These are phyloP conservation scores for Vaccinium corymbosum DNA, from an alignment of 148 eudicot genomes.

Conservation along the genomic window DNA sequence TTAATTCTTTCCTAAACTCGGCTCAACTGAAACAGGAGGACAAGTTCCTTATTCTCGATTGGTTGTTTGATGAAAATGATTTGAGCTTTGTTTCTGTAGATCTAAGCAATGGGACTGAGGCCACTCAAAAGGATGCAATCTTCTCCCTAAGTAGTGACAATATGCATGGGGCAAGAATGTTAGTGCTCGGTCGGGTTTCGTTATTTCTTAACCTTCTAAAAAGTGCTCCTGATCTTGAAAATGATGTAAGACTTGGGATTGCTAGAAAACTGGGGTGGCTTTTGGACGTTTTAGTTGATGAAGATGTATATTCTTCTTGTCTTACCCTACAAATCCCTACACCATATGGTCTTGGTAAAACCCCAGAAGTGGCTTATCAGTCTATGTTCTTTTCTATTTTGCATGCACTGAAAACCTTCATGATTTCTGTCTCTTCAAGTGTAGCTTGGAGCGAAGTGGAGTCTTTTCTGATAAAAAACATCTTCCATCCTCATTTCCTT, in stretches of 20 bases:
- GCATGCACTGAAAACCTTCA: conserved; percentile 71
- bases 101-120: conserved; percentile 21
- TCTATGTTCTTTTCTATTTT: conserved; percentile 48
- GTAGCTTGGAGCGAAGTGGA: conserved; percentile 61
- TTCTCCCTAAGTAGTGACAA: conserved; percentile 41
- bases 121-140: conserved; percentile 29
- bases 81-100: conserved; percentile 18
- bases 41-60: conserved; percentile 61
- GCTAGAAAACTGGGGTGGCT: conserved; percentile 67
- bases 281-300: conserved; percentile 48
- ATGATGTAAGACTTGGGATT: conserved; percentile 48
- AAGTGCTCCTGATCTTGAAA: conserved; percentile 57
- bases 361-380: conserved; percentile 44
- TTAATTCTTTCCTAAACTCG: conserved; percentile 69
- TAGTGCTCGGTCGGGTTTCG: conserved; percentile 47
- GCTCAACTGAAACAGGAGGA: conserved; percentile 48
- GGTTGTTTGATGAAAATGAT: conserved; percentile 48
- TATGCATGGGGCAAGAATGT: conserved; percentile 38
- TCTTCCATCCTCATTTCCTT: conserved; percentile 80
- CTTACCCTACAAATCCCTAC: conserved; percentile 51
- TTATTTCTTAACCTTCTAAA: conserved; percentile 70
- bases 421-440: conserved; percentile 56
- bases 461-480: conserved; percentile 62
- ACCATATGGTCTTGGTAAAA: conserved; percentile 44
- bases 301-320: conserved; percentile 55